Base-by-base conservation (phyloP, 768 basidiomycete species). In the Boletus tylopilopsis region DNA sequence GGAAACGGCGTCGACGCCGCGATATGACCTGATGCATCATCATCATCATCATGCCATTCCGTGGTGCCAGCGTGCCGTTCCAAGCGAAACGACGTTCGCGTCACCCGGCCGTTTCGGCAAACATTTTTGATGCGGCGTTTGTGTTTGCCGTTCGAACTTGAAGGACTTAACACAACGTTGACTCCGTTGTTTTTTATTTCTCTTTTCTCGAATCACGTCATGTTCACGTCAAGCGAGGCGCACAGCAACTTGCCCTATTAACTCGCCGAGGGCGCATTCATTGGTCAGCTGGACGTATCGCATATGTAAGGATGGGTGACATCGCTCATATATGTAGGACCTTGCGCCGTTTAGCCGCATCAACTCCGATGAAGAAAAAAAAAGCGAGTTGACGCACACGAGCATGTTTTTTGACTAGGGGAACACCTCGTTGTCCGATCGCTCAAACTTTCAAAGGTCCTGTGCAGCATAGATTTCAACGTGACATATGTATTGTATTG, bases 191-290 rank as follows among this genome's bases (percentile, higher is more conserved):
- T 30, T 29, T 27, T 27, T n/a, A n/a, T n/a, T n/a, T n/a, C n/a
- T n/a, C n/a, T n/a, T n/a, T n/a, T n/a, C n/a, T 32, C 35, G n/a
- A 49, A 65, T 64, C 56, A 65, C 64, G 62, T 67, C 62, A 64
- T 66, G 55, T 51, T 56, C 53, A 57, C 55, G 51, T 13, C 56
- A 47, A 48, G 57, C 16, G 36, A 47, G 46, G 57, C 16, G 36
- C 53, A 56, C 56, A 55, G 56, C 54, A 57, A n/a, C n/a, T n/a
- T 19, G 33, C 40, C 33, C 18, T 12, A 50, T 59, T 51, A 51
- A 48, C 50, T 53, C 49, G n/a, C n/a, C 30, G 40, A 40, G 41
- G 11, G n/a, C n/a, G n/a, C n/a, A n/a, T n/a, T n/a, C 42, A 51
- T 56, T 32, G 23, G 53, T 56, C 54, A 59, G 51, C 59, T 53